Conservation (phyloP, 2,329 filamentous ascomycete genomes). For the Fusarium mangiferae region DNA sequence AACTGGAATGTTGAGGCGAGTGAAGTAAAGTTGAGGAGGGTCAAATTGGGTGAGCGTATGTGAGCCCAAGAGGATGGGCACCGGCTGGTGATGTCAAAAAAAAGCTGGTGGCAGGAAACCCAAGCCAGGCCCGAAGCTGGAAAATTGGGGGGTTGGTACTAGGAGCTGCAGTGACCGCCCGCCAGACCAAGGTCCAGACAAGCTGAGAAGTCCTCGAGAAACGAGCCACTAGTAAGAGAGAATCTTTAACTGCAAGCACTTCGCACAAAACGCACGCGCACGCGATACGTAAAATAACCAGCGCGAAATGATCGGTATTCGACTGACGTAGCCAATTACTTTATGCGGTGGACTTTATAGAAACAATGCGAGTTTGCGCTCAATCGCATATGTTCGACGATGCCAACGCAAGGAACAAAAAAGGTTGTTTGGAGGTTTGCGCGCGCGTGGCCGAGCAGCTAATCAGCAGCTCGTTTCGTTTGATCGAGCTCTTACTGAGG, state of each 20-base stretch:
- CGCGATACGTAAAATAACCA: slow-evolving; percentile 12
- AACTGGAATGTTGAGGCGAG: slow-evolving; percentile 37
- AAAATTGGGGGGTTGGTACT: slow-evolving; percentile 36
- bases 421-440: slow-evolving; percentile 6
- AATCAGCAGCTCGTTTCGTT: neutral
- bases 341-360: slow-evolving; percentile 1
- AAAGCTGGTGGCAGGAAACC: slow-evolving; percentile 47
- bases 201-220: slow-evolving; percentile 9
- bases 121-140: slow-evolving; percentile 33
- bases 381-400: slow-evolving; percentile 14
- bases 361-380: slow-evolving; percentile 1
- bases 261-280: slow-evolving; percentile 23
- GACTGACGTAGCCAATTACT: slow-evolving; percentile 8
- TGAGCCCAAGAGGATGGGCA: slow-evolving; percentile 28
- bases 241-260: slow-evolving; percentile 23
- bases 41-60: slow-evolving; percentile 24
- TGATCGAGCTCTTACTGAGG: neutral
- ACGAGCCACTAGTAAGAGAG: slow-evolving; percentile 29
- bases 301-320: neutral
- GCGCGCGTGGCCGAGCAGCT: slow-evolving; percentile 1
- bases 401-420: neutral
- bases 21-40: slow-evolving; percentile 13
- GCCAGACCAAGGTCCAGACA: slow-evolving; percentile 29
- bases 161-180: slow-evolving; percentile 30
- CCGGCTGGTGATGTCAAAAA: slow-evolving; percentile 47